Evolutionary conservation across 208 protist species (phyloP), one percentile per base, ranked within the genome.

Genomic region (Tritrichomonas musculus): DNA sequence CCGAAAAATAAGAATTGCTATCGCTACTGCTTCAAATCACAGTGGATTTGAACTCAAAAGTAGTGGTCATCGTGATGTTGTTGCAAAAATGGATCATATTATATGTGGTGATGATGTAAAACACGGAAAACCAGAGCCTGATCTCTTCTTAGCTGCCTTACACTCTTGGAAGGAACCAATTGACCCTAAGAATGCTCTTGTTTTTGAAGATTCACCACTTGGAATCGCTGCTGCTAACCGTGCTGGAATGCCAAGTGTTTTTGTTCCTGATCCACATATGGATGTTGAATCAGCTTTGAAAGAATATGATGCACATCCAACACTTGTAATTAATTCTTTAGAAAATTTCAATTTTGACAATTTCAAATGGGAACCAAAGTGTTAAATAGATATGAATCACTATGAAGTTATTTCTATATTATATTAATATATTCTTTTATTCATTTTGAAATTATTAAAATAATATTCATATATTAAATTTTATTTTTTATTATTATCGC

Each of bases 171-270:
- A n/a, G n/a, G 25, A 25, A 41, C 47, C 47, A 53, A 88, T 88
- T 27, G 41, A 88, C 14, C 27, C 77, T 11, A 33, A 88, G 39
- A 47, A 88, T 1, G 77, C 77, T 22, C 47, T 88, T 13, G 77
- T 88, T 33, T 88, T 88, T 30, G 77, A 88, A 88, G 77, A 88
- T 39, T 88, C 77, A 39, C 77, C 77, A 39, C 47, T 88, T 20
- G 77, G 77, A 39, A 88, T 88, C 30, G 1, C 4, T 20, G 77
- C 77, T 27, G 77, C 77, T 13, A 88, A 88, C 47, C 9, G 44
- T 2, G 77, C 77, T 88, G 77, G 77, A 57, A 88, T 88, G 41
- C 77, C 77, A 13, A 20, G 47, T 17, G 77, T 88, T 20, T 88
- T 60, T 39, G 47, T 88, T 88, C 77, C 77, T 33, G 77, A 88